Evolutionary conservation across 2,329 filamentous ascomycete genomes (phyloP).

Genomic region (Epichloe typhina): DNA sequence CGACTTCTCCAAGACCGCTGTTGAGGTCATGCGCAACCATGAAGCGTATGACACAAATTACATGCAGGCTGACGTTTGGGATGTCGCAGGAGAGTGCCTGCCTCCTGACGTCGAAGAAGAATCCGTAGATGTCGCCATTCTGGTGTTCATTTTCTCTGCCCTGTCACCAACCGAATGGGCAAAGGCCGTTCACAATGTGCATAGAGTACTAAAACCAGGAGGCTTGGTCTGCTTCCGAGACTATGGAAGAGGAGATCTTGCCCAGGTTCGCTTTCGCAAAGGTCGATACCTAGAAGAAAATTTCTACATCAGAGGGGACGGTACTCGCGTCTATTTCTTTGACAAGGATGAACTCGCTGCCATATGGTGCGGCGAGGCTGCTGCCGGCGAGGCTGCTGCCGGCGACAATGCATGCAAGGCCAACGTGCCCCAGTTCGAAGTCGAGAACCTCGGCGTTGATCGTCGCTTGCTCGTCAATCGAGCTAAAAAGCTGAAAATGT

Average conservation of each 20-base stretch:
- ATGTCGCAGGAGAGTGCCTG: constrained; percentile 59
- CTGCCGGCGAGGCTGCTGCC: constrained; percentile 11
- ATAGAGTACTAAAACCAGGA: constrained; percentile 74
- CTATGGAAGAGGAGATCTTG: constrained; percentile 89
- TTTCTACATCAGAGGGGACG: constrained; percentile 92
- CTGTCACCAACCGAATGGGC: constrained; percentile 76
- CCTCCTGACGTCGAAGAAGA: constrained; percentile 64
- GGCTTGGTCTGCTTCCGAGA: constrained; percentile 93
- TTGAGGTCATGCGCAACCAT: constrained; percentile 79
- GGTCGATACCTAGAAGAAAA: constrained; percentile 90
- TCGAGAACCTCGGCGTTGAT: constrained; percentile 72
- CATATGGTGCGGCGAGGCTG: constrained; percentile 54
- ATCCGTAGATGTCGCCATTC: constrained; percentile 81
- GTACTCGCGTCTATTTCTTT: constrained; percentile 95
- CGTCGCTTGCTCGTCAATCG: constrained; percentile 85
- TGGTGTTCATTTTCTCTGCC: constrained; percentile 97
- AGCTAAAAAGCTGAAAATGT: constrained; percentile 89
- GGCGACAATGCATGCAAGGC: constrained; percentile 14
- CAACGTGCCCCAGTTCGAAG: constrained; percentile 41
- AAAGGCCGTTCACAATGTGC: constrained; percentile 68
- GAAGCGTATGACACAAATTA: constrained; percentile 57
- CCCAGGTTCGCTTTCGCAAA: constrained; percentile 95
- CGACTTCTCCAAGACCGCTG: constrained; percentile 90
- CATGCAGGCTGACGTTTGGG: constrained; percentile 91
- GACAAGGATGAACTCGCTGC: constrained; percentile 66